Base-by-base conservation (phyloP, 768 basidiomycete genomes). In the Russula sp. region DNA sequence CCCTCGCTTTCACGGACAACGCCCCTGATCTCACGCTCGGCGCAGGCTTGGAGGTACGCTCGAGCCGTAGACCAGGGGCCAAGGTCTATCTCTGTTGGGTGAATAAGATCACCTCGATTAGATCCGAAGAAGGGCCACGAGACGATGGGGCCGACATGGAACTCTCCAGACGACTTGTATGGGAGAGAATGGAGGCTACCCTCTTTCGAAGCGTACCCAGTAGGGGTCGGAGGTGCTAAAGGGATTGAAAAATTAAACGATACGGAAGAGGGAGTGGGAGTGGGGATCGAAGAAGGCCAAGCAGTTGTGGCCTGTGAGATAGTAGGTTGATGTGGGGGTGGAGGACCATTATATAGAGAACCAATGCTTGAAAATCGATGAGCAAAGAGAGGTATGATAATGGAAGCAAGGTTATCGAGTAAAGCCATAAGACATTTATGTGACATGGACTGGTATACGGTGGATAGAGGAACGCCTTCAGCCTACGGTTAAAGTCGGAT, bases 51-150 rank as follows among this genome's bases (percentile, higher is more conserved):
- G 22, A 91, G 75, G 71, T 94, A 94, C 6, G 77, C 77, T 35
- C 75, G 72, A 2, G 84, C 80, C 5, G 80, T 79, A 3, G 78
- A 62, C 88, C 89, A 93, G 0, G 91, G 91, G 2, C 91, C 90
- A n/a, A 91, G 84, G 68, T 90, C 78, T 40, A 93, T 78, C 67
- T 91, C 88, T 22, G 77, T 75, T 3, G 85, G 85, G 67, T 88
- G 87, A 3, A 73, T 67, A 27, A 90, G 79, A 62, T 89, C 86
- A 37, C 91, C 91, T 45, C 91, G 81, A 66, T 87, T 85, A 4
- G 89, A 87, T 51, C 91, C 91, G 71, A 94, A 94, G 79, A 93
- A 94, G 1, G 91, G 88, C 91, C 91, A 94, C 3, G 90, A 91
- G 55, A 93, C 83, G 69, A 94, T 93, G 8, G 88, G 87, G 4